These are phyloP conservation scores for Neopestalotiopsis sp. DNA, from an alignment of 2,329 filamentous ascomycete genomes.

Conservation along the genomic window DNA sequence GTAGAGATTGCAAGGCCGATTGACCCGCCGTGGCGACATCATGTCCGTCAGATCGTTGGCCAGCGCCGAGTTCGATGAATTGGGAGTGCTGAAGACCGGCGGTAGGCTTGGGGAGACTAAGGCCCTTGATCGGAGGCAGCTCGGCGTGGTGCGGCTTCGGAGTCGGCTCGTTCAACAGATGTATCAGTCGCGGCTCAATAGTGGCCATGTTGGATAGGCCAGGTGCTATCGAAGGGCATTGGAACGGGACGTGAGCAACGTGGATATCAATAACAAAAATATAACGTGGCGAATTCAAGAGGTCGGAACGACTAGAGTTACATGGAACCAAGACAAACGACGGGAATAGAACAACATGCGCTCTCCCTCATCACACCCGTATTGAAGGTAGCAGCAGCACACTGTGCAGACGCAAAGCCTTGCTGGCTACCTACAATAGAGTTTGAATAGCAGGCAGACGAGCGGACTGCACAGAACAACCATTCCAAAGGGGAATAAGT, in stretches of 20 bases:
- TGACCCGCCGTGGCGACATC: slow-evolving; percentile 30
- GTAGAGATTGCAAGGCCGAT: slow-evolving; percentile 33
- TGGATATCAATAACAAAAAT: slow-evolving; percentile 5
- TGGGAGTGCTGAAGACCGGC: slow-evolving; percentile 44
- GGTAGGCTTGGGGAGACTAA: slow-evolving; percentile 47
- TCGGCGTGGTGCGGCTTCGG: slow-evolving; percentile 53
- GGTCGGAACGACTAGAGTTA: slow-evolving; percentile 13
- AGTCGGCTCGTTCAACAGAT: slow-evolving; percentile 64
- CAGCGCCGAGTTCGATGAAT: slow-evolving; percentile 56
- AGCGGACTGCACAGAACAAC: neutral
- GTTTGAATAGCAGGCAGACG: neutral
- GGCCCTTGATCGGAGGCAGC: slow-evolving; percentile 58
- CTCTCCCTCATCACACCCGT: neutral
- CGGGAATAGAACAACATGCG: neutral
- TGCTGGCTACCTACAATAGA: neutral
- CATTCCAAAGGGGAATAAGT: neutral
- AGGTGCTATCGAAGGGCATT: slow-evolving; percentile 40
- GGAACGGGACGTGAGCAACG: slow-evolving; percentile 30
- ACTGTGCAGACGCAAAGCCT: slow-evolving; percentile 7
- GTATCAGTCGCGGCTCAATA: slow-evolving; percentile 71
- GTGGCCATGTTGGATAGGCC: slow-evolving; percentile 59
- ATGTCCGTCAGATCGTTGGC: slow-evolving; percentile 44
- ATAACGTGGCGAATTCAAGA: slow-evolving; percentile 18
- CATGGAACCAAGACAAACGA: slow-evolving; percentile 3
- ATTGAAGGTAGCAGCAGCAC: neutral